Base-by-base conservation (phyloP, 2,329 filamentous ascomycete species). In the Leptographium flavum region DNA sequence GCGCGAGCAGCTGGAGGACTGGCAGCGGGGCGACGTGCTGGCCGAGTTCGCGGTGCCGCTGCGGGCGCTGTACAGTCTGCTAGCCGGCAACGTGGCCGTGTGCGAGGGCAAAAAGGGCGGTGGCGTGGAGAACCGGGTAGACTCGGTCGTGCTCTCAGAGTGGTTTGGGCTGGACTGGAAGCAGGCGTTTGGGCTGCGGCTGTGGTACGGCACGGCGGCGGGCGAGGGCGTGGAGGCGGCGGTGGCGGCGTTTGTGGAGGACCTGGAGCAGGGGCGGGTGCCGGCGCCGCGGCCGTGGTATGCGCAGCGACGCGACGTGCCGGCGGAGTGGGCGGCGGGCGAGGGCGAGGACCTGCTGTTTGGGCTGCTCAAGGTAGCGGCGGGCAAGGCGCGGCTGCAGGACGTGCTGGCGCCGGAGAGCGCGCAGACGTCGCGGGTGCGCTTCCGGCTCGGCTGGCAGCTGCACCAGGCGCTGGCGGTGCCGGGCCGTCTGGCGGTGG, bases 161-260 rank as follows among this genome's bases (percentile, higher is more conserved):
- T 80, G 81, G 39, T 98, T 95, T 58, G 78, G 78, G 5, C 70
- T 98, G 31, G 84, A 93, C 59, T 98, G 92, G 92, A 81, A 86
- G 60, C 88, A 94, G 57, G 81, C 88, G 1, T 94, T 98, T 60
- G 90, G 86, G 11, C 71, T 98, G 42, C 79, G 88, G 37, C 69
- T 98, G 2, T 96, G 87, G 84, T 98, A 94, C 60, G 81, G 80
- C 38, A 83, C 79, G 35, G 70, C 75, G 3, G 68, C 74, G 30
- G 70, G 79, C 33, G 82, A 87, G 38, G 73, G 78, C 31, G 70
- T 95, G 37, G 76, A 81, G 42, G 67, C 71, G 39, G 88, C 88
- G 3, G 80, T 98, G 5, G 63, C 70, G 37, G 73, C 74, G 25
- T 98, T 87, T 61, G 69, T 78, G 49, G 68, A 79, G 45, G 87